These are phyloP conservation scores for Talaromyces sp. DNA, from an alignment of 2,329 filamentous ascomycete species.

Conservation along the genomic window DNA sequence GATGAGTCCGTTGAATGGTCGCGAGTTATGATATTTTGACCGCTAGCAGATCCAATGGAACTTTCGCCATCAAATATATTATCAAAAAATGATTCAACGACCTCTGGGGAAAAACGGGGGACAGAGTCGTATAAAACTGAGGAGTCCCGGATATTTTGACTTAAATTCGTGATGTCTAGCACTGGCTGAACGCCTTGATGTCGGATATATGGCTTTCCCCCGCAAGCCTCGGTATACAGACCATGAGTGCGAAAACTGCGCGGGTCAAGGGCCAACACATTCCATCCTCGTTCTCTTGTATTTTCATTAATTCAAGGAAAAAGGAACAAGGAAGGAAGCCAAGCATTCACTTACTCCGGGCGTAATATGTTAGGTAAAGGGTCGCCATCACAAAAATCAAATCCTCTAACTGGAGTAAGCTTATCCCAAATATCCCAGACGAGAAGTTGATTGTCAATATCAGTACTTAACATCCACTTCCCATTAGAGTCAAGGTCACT, in stretches of 20 bases:
- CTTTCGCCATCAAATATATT: conserved; percentile 26
- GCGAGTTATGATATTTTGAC: background rate
- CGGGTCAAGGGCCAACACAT: conserved; percentile 43
- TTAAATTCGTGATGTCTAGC: conserved; percentile 26
- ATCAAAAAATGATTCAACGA: conserved; percentile 19
- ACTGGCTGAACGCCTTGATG: conserved; percentile 16
- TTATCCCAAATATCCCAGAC: conserved; percentile 47
- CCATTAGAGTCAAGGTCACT: conserved; percentile 51
- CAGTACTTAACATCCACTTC: conserved; percentile 53
- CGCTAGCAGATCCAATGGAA: conserved; percentile 7
- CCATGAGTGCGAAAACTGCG: conserved; percentile 32
- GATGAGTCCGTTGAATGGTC: background rate
- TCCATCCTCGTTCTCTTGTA: conserved; percentile 37
- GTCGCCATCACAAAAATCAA: conserved; percentile 25
- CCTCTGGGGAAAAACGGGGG: conserved; percentile 16
- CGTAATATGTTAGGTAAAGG: conserved; percentile 22
- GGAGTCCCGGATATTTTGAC: conserved; percentile 21
- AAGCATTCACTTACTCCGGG: conserved; percentile 16
- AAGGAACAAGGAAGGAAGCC: background rate
- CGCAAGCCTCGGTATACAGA: conserved; percentile 36
- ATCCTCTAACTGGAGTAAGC: conserved; percentile 22
- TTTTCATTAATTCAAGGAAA: conserved; percentile 8
- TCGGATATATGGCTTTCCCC: conserved; percentile 23
- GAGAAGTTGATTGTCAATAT: conserved; percentile 48
- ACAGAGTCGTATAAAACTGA: conserved; percentile 25